phyloP scores from a whole-genome alignment of 257 asterid genomes.

The Nicotiana benthamiana region DNA sequence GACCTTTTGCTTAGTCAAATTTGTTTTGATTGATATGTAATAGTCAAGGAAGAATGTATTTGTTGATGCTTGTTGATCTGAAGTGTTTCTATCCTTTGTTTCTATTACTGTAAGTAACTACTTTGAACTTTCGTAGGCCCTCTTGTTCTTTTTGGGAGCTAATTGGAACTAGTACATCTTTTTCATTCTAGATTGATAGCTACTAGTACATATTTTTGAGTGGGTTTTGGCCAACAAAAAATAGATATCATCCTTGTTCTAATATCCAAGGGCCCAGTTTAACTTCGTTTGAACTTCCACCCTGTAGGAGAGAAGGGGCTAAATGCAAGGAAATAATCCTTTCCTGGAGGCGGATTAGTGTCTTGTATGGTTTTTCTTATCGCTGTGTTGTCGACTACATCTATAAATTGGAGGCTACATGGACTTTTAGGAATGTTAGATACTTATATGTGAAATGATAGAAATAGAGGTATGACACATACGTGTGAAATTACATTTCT shows the following conservation, averaged over 20 bases:
- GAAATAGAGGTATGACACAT: no score
- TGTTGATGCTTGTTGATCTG: not conserved
- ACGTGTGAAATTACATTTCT: no score
- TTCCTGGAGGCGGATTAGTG: not conserved
- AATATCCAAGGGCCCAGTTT: not conserved
- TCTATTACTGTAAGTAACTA: no score
- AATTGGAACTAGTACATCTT: no score
- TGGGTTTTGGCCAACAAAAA: not conserved
- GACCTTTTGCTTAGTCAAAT: not conserved
- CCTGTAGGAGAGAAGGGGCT: not conserved
- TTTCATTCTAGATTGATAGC: not conserved
- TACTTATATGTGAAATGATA: no score
- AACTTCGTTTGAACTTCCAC: not conserved
- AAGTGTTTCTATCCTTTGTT: no score
- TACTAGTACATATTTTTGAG: not conserved
- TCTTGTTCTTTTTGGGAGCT: no score
- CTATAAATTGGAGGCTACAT: no score
- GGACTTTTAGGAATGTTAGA: no score
- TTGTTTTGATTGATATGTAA: not conserved
- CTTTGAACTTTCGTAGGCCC: no score
- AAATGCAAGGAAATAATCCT: not conserved
- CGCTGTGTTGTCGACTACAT: no score
- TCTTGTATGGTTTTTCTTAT: no score
- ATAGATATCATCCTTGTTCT: not conserved
- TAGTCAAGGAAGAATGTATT: not conserved